Evolutionary conservation across 768 basidiomycete genomes (phyloP).

Genomic region (Kwoniella sp.): DNA sequence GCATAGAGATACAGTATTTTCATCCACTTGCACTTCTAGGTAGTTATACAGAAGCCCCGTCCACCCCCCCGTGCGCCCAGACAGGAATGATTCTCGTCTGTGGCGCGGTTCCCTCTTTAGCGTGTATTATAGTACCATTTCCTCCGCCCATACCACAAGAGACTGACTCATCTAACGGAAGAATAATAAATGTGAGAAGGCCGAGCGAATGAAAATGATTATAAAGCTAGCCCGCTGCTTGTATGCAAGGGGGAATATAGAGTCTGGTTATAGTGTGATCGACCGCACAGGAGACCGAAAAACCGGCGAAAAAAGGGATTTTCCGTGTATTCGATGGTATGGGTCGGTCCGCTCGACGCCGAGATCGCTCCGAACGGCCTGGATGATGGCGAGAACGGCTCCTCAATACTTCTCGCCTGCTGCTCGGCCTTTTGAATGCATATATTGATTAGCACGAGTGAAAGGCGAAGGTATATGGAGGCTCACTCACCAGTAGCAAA

Average conservation of each 20-base stretch:
- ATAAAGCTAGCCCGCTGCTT: neutral
- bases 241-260: neutral
- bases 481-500: conserved; percentile 57
- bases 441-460: neutral
- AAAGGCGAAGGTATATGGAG: neutral
- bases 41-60: neutral
- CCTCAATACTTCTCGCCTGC: neutral
- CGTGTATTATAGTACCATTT: neutral
- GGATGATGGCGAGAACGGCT: too few relatives aligned
- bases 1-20: conserved; percentile 1
- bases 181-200: neutral
- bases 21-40: neutral
- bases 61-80: neutral
- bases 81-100: neutral
- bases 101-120: neutral
- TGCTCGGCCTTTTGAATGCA: neutral
- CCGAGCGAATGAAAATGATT: neutral
- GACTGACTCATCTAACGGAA: neutral
- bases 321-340: neutral
- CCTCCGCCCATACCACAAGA: neutral
- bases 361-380: neutral
- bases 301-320: neutral
- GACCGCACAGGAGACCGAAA: neutral
- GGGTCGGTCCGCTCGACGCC: neutral
- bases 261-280: neutral